These are phyloP conservation scores for Aegle marmelos DNA, from an alignment of 345 rosid species.

Conservation along the genomic window DNA sequence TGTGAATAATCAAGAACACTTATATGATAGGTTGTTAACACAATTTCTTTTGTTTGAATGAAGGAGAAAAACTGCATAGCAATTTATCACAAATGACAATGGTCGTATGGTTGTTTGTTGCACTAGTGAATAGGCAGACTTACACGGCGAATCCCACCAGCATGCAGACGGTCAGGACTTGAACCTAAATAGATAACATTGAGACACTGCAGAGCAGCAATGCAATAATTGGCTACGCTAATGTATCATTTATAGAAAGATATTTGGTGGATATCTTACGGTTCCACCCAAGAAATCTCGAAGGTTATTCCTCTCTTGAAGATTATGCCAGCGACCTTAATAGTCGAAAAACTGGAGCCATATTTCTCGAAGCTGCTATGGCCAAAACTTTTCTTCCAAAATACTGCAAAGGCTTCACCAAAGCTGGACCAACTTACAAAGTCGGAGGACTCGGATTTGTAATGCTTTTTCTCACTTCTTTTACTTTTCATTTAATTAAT, in stretches of 20 bases:
- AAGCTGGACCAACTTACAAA: slow-evolving; percentile 4
- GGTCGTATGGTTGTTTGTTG: slow-evolving; percentile 25
- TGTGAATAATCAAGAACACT: too few species aligned
- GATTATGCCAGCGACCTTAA: slow-evolving; percentile 12
- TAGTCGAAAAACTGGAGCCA: slow-evolving; percentile 18
- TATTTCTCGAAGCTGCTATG: slow-evolving; percentile 18
- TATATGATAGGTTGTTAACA: not conserved
- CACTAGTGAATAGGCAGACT: slow-evolving; percentile 21
- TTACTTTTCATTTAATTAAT: not conserved
- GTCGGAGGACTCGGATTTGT: slow-evolving; percentile 7
- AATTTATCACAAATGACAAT: slow-evolving; percentile 28
- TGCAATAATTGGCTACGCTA: slow-evolving; percentile 20
- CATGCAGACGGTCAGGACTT: slow-evolving; percentile 13
- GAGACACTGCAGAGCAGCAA: slow-evolving; percentile 9
- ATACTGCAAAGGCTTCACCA: slow-evolving; percentile 5
- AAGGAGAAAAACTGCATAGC: slow-evolving; percentile 22
- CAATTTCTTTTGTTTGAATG: not conserved
- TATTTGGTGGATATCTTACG: slow-evolving; percentile 20
- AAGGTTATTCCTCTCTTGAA: not conserved
- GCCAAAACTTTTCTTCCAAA: slow-evolving; percentile 18
- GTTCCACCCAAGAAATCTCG: not conserved
- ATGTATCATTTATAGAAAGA: not conserved
- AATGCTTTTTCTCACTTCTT: not conserved
- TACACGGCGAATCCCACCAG: slow-evolving; percentile 27
- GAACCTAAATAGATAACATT: slow-evolving; percentile 1